Conservation (phyloP, 169 alveolate species). For the Cryptosporidium muris region DNA sequence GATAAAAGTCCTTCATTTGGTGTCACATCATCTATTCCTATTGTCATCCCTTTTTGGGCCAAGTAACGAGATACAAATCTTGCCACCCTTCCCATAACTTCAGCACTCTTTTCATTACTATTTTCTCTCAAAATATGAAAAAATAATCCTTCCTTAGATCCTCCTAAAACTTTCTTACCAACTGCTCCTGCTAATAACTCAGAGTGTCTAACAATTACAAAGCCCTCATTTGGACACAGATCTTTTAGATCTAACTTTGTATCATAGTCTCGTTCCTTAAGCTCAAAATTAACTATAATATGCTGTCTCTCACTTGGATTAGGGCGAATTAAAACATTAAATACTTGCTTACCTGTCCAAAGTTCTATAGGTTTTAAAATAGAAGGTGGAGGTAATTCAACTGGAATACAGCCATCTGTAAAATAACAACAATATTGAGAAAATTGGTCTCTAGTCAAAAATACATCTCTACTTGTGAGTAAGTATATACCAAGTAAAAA, state of each 20-base stretch:
- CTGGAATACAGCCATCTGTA: constrained; percentile 87
- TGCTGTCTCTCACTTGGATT: constrained; percentile 80
- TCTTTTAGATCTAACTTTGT: constrained; percentile 75
- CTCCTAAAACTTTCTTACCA: constrained; percentile 89
- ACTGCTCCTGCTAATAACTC: constrained; percentile 95
- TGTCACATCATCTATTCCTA: constrained; percentile 98
- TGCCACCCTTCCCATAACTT: constrained; percentile 94
- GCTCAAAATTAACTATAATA: constrained; percentile 86
- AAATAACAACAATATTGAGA: constrained; percentile 90
- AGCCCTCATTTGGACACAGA: constrained; percentile 94
- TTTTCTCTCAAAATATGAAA: constrained; percentile 92
- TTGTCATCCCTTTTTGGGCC: constrained; percentile 95
- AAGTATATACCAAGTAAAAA: constrained; percentile 85
- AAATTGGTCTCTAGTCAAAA: constrained; percentile 90
- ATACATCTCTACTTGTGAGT: constrained; percentile 94
- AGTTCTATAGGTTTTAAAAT: constrained; percentile 93
- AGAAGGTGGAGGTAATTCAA: constrained; percentile 94
- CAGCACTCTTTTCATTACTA: constrained; percentile 89
- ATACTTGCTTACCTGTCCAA: constrained; percentile 99
- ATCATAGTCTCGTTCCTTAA: constrained; percentile 88
- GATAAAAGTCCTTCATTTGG: constrained; percentile 82
- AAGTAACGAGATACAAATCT: constrained; percentile 95
- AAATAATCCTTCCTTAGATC: constrained; percentile 92
- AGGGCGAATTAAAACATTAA: constrained; percentile 92
- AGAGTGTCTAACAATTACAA: constrained; percentile 92